A percentile compares a stretch with the other conserved stretches of the same genome.
These are phyloP conservation scores for Zychaea mexicana DNA, from an alignment of 371 early-diverging fungal species.

Conservation along the genomic window DNA sequence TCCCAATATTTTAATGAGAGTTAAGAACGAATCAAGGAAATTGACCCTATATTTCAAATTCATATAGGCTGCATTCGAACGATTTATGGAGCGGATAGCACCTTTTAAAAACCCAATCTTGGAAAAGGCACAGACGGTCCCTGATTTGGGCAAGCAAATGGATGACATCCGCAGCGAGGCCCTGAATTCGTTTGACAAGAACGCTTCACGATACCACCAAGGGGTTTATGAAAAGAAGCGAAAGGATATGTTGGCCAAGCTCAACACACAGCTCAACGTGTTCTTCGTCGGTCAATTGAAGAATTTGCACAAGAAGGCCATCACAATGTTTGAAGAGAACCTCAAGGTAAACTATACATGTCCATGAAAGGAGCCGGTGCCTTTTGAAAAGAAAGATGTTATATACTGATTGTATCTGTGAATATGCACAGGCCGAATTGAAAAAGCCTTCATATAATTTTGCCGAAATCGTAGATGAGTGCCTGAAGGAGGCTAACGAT, in stretches of 20 bases:
- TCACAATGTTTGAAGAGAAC: slow-evolving; percentile 60
- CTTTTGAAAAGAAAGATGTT: too few relatives aligned
- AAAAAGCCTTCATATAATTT: slow-evolving; percentile 58
- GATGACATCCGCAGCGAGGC: slow-evolving; percentile 59
- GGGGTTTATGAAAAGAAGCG: slow-evolving; percentile 90
- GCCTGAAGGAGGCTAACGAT: slow-evolving; percentile 46
- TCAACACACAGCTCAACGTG: slow-evolving; percentile 77
- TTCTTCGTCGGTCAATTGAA: slow-evolving; percentile 85
- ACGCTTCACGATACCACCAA: slow-evolving; percentile 90
- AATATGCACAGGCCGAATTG: slow-evolving; percentile 37
- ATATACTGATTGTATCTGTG: too few relatives aligned
- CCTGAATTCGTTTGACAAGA: slow-evolving; percentile 80
- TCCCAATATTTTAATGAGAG: too few relatives aligned
- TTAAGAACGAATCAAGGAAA: background rate
- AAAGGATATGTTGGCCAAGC: slow-evolving; percentile 72
- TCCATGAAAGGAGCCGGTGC: too few relatives aligned
- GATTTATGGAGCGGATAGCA: slow-evolving; percentile 64
- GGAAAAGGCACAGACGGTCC: slow-evolving; percentile 79
- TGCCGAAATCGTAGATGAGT: slow-evolving; percentile 46
- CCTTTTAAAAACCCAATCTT: slow-evolving; percentile 65
- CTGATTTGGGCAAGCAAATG: slow-evolving; percentile 76
- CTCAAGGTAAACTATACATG: slow-evolving; percentile 25
- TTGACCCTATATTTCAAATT: background rate
- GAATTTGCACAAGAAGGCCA: slow-evolving; percentile 77
- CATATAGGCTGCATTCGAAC: slow-evolving; percentile 64